Evolutionary conservation across 2,329 filamentous ascomycete genomes (phyloP).

Genomic region (Alternaria sp.): DNA sequence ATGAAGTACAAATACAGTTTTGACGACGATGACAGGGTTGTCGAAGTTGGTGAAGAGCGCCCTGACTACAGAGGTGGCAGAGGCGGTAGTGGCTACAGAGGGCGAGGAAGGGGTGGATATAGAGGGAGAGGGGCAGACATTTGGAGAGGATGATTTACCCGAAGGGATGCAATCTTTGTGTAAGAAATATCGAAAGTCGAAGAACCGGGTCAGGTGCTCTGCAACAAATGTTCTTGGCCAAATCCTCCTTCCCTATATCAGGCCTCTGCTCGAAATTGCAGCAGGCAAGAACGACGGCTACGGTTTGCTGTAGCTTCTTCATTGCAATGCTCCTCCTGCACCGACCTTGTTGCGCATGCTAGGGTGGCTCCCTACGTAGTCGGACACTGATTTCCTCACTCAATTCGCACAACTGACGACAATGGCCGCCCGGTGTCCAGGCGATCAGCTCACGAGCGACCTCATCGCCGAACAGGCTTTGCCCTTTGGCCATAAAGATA

Average conservation of each 20-base stretch:
- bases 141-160: conserved; percentile 5
- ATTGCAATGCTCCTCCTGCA: background rate
- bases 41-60: conserved; percentile 49
- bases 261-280: background rate
- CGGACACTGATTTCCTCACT: background rate
- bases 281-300: background rate
- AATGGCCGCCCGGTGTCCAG: background rate
- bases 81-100: conserved; percentile 3
- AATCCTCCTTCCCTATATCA: background rate
- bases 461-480: background rate
- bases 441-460: background rate
- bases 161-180: background rate
- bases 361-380: background rate
- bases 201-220: background rate
- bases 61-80: conserved; percentile 26
- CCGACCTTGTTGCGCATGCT: background rate
- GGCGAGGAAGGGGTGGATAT: conserved; percentile 2
- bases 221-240: background rate
- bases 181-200: background rate
- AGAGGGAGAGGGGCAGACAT: conserved; percentile 1
- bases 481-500: conserved; percentile 39
- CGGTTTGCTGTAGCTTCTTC: background rate
- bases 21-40: conserved; percentile 52
- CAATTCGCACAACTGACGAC: background rate
- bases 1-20: conserved; percentile 51